A percentile compares a stretch with the other conserved stretches of the same genome.
Conservation (phyloP, 305 asterid genomes). For the Rubia tinctorum region DNA sequence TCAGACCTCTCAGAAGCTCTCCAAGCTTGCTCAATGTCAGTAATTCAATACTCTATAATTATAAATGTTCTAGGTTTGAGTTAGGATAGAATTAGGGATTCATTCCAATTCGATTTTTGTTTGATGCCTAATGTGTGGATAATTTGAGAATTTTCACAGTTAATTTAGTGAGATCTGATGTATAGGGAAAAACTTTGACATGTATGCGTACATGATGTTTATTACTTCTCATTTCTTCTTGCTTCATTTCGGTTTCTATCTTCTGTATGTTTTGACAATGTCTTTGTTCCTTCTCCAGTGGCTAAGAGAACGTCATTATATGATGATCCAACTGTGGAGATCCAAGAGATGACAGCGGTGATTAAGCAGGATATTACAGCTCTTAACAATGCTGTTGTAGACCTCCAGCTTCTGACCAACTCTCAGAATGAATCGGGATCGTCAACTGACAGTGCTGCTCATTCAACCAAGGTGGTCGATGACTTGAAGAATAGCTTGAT, state of each 20-base stretch:
- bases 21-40: constrained; percentile 85
- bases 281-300: constrained; percentile 38
- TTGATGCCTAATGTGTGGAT: background rate
- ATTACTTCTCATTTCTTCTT: background rate
- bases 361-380: constrained; percentile 91
- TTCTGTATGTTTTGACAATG: constrained; percentile 2
- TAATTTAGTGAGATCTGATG: constrained; percentile 1
- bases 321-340: constrained; percentile 85
- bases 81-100: background rate
- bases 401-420: constrained; percentile 67
- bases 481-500: constrained; percentile 81
- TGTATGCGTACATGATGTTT: no score
- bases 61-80: background rate
- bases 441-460: constrained; percentile 62
- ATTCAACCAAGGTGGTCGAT: constrained; percentile 89
- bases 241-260: background rate
- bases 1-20: constrained; percentile 85
- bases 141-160: background rate
- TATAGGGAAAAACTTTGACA: background rate
- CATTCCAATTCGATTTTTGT: background rate
- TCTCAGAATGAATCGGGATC: constrained; percentile 47
- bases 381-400: constrained; percentile 77
- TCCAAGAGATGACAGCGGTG: constrained; percentile 81
- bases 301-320: constrained; percentile 82
- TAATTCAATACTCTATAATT: background rate